phyloP scores from a whole-genome alignment of 1,139 yeast genomes.

The Hansenula lynferdii region DNA sequence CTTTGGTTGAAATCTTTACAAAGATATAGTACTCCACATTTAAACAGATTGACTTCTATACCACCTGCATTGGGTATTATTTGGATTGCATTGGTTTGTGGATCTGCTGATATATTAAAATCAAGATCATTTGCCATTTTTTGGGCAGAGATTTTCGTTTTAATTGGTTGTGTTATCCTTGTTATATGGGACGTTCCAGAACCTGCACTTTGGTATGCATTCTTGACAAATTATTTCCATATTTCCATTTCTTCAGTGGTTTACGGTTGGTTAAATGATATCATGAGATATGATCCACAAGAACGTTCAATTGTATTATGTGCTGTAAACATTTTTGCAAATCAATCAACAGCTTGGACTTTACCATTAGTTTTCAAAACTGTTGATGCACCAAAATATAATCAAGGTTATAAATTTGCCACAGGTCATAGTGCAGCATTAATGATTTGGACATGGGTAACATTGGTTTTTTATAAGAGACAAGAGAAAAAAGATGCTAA shows the following conservation, averaged over 20 bases:
- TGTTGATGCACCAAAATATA: constrained; percentile 45
- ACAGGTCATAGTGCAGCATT: constrained; percentile 40
- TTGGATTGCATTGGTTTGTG: constrained; percentile 27
- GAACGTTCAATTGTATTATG: constrained; percentile 23
- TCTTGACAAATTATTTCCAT: constrained; percentile 27
- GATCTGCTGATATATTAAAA: constrained; percentile 23
- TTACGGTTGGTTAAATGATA: constrained; percentile 31
- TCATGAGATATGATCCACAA: constrained; percentile 30
- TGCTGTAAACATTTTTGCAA: background rate
- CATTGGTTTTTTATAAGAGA: constrained; percentile 50
- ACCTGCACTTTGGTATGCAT: constrained; percentile 30
- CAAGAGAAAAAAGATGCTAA: constrained; percentile 48
- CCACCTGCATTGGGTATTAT: constrained; percentile 32
- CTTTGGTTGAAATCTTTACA: constrained; percentile 31
- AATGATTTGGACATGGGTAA: constrained; percentile 44
- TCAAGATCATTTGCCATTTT: constrained; percentile 39
- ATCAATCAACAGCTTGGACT: constrained; percentile 24
- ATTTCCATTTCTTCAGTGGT: constrained; percentile 31
- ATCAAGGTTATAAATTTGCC: constrained; percentile 42
- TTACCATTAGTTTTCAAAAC: constrained; percentile 48
- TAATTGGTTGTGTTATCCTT: constrained; percentile 1
- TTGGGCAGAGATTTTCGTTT: constrained; percentile 31
- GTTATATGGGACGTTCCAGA: constrained; percentile 18
- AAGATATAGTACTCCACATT: constrained; percentile 25
- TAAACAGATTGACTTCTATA: constrained; percentile 28